phyloP scores from a whole-genome alignment of 2,329 filamentous ascomycete genomes.

The Rutstroemia sydowiana region DNA sequence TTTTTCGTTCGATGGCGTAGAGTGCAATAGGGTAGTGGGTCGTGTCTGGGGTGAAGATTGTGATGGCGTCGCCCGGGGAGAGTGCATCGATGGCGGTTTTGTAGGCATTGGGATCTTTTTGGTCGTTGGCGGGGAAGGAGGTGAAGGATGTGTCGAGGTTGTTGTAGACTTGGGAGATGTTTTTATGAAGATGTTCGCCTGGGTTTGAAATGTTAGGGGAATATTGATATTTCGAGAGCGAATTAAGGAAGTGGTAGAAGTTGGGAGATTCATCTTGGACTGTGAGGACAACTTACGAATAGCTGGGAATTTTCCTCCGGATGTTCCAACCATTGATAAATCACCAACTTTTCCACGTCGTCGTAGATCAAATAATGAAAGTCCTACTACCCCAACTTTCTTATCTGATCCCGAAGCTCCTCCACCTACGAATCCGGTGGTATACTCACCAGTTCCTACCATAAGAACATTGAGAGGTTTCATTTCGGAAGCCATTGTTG shows the following conservation, averaged over 20 bases:
- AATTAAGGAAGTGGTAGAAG: too few species aligned
- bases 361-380: slow-evolving; percentile 84
- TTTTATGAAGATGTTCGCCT: slow-evolving; percentile 79
- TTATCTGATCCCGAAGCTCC: slow-evolving; percentile 85
- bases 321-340: slow-evolving; percentile 83
- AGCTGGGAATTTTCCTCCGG: slow-evolving; percentile 81
- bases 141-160: slow-evolving; percentile 78
- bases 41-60: slow-evolving; percentile 90
- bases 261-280: too few species aligned
- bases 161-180: slow-evolving; percentile 85
- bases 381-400: slow-evolving; percentile 87
- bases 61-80: slow-evolving; percentile 77
- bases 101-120: slow-evolving; percentile 72
- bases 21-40: slow-evolving; percentile 89
- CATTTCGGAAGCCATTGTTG: slow-evolving; percentile 7
- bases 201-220: background rate
- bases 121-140: slow-evolving; percentile 71
- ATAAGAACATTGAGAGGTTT: slow-evolving; percentile 29
- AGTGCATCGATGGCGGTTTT: slow-evolving; percentile 82
- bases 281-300: slow-evolving; percentile 57
- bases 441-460: slow-evolving; percentile 86
- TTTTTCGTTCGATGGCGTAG: slow-evolving; percentile 80
- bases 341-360: slow-evolving; percentile 81
- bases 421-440: slow-evolving; percentile 84
- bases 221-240: background rate